phyloP scores from a whole-genome alignment of 495 filamentous ascomycete species.

The Pyronema omphalodes region DNA sequence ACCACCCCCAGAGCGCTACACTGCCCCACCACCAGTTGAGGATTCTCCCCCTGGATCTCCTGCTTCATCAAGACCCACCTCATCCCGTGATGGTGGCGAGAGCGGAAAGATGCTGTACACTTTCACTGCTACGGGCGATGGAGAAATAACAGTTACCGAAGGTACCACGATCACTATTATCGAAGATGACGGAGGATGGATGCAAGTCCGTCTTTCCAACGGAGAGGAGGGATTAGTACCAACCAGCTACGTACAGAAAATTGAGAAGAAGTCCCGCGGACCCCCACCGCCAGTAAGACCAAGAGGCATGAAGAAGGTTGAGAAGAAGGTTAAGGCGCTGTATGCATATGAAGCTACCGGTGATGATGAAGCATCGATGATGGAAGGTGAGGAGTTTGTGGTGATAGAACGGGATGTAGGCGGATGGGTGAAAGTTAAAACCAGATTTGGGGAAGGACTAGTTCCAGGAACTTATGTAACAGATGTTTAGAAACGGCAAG shows the following conservation, averaged over 20 bases:
- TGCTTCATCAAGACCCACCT: not conserved
- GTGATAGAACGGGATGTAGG: constrained; percentile 86
- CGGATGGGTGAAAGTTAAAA: constrained; percentile 72
- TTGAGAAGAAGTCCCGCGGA: not conserved
- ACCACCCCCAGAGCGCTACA: constrained; percentile 67
- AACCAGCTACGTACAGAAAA: constrained; percentile 3
- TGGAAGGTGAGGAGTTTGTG: constrained; percentile 54
- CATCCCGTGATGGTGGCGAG: constrained; percentile 10
- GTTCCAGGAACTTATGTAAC: constrained; percentile 76
- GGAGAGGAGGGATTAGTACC: constrained; percentile 2
- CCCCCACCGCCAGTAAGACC: constrained; percentile 5
- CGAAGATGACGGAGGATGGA: constrained; percentile 23
- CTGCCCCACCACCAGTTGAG: constrained; percentile 41
- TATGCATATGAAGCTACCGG: constrained; percentile 66
- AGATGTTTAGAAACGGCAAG: constrained; percentile 22
- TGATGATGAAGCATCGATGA: constrained; percentile 60
- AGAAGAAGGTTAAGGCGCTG: constrained; percentile 49
- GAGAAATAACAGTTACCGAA: constrained; percentile 52
- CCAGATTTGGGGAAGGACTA: constrained; percentile 52
- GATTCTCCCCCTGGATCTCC: not conserved
- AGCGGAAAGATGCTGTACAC: constrained; percentile 73
- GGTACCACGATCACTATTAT: constrained; percentile 26
- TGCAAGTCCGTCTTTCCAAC: constrained; percentile 11
- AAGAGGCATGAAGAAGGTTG: constrained; percentile 16
- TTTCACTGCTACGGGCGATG: constrained; percentile 56